These are phyloP conservation scores for Scedosporium apiospermum DNA, from an alignment of 2,329 filamentous ascomycete genomes.

Conservation along the genomic window DNA sequence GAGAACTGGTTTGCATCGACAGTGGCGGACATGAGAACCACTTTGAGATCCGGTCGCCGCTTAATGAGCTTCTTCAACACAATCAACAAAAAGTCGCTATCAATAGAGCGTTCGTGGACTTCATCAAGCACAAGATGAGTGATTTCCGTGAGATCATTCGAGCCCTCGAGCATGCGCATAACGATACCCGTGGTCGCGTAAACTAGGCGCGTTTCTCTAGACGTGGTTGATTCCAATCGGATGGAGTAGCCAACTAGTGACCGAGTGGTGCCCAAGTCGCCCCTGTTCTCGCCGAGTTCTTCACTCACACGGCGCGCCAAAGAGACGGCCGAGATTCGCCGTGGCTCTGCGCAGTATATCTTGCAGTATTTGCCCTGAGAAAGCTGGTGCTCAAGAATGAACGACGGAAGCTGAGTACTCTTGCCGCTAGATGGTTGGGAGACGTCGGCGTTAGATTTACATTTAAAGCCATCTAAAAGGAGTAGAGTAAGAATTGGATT, in stretches of 20 bases:
- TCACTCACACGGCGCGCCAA: conserved; percentile 88
- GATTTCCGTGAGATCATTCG: conserved; percentile 76
- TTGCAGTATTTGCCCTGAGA: conserved; percentile 74
- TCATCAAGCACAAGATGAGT: conserved; percentile 96
- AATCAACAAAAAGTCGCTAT: conserved; percentile 92
- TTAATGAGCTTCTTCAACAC: conserved; percentile 76
- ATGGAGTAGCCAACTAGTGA: conserved; percentile 95
- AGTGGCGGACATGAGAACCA: conserved; percentile 95
- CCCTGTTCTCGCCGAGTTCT: conserved; percentile 77
- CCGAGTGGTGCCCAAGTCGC: conserved; percentile 69
- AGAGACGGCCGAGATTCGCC: conserved; percentile 92
- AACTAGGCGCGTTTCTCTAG: conserved; percentile 71
- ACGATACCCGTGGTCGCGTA: conserved; percentile 90
- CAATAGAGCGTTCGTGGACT: conserved; percentile 91
- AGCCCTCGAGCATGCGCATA: conserved; percentile 93
- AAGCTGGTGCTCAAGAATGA: conserved; percentile 83
- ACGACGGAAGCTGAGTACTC: conserved; percentile 94
- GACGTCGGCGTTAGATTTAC: too few relatives aligned
- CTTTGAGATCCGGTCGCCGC: conserved; percentile 72
- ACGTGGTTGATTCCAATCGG: conserved; percentile 79
- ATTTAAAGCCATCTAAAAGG: neutral
- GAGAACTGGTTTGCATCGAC: conserved; percentile 91
- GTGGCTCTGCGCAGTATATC: conserved; percentile 90
- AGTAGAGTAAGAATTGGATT: neutral
- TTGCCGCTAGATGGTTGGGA: conserved; percentile 52